These are phyloP conservation scores for Amaranthus hypochondriacus DNA, from an alignment of 148 eudicot genomes.

Conservation along the genomic window DNA sequence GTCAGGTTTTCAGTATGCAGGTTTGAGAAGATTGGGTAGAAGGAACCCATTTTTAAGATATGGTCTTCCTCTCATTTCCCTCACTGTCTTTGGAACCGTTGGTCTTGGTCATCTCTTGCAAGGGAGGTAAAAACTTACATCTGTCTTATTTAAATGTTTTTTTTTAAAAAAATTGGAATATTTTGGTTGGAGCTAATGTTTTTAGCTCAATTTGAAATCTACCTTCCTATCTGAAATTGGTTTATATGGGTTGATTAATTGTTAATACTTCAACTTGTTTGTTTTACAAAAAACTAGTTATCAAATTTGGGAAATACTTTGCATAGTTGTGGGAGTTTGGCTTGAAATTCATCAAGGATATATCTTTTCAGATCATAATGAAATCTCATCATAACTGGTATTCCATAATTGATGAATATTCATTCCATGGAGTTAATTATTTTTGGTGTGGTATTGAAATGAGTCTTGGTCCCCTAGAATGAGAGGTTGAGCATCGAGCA, in stretches of 20 bases:
- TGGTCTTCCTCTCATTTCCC: conserved; percentile 92
- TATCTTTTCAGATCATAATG: no score
- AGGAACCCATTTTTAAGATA: conserved; percentile 81
- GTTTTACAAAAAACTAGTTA: no score
- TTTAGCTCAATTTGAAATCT: neutral
- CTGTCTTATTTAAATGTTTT: neutral
- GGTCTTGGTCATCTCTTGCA: conserved; percentile 93
- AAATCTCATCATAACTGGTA: no score
- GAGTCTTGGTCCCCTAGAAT: no score
- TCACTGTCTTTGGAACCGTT: conserved; percentile 74
- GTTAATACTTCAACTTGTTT: neutral
- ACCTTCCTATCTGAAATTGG: neutral
- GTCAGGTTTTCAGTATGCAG: conserved; percentile 38
- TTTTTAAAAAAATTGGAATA: neutral
- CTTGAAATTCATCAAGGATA: no score
- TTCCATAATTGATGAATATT: no score
- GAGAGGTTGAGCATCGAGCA: no score
- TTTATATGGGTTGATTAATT: neutral
- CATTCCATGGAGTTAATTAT: no score
- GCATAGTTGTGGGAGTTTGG: no score
- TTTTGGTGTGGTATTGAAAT: no score
- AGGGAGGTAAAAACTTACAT: conserved; percentile 57
- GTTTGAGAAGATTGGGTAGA: conserved; percentile 74
- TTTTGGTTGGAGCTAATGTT: neutral
- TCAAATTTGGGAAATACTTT: no score